Evolutionary conservation across 202 grass and related monocot species (phyloP), one percentile per base, ranked within the genome.

Genomic region (Alloteropsis angusta): DNA sequence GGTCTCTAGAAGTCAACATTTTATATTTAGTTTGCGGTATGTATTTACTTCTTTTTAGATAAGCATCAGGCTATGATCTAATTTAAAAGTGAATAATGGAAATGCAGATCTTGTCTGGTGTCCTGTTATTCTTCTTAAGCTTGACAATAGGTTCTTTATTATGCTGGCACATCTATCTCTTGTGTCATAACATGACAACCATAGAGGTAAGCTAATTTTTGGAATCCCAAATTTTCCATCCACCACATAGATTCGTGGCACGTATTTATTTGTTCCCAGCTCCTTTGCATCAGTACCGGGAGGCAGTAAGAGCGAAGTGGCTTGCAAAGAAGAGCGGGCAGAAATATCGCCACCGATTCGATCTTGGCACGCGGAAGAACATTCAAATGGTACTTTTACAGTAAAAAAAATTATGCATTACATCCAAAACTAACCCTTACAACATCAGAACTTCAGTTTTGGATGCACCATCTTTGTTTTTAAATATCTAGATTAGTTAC

Each of bases 241-340:
- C 19, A 59, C 18, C 21, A 41, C 66, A 45, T 54, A 14, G 15
- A 34, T 36, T 59, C 2, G 39, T 77, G 48, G 65, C 69, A 42
- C 14, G 4, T 57, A 42, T 50, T 49, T 85, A 28, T 77, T 68
- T 44, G 42, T 45, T n/a, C 71, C 38, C 60, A 57, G 4, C 66
- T 9, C 34, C 22, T 72, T 54, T 52, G 0, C n/a, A 61, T 52
- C 35, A 89, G 92, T 95, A 92, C 68, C 84, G 86, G 53, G 92
- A 87, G 14, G 86, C 83, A 57, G 80, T 89, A 67, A 89, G 90
- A 89, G 96, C 77, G 10, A 96, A 87, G 60, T 96, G 92, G 96
- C 92, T 99, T 71, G 96, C 96, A 43, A 83, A 93, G 71, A 99
- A 99, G 87, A 99, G 90, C 60, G 96, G 92, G 5, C 90, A 91